A percentile compares a stretch with the other conserved stretches of the same genome.
Conservation (phyloP, 768 basidiomycete species). For the Kwoniella dejecticola region DNA sequence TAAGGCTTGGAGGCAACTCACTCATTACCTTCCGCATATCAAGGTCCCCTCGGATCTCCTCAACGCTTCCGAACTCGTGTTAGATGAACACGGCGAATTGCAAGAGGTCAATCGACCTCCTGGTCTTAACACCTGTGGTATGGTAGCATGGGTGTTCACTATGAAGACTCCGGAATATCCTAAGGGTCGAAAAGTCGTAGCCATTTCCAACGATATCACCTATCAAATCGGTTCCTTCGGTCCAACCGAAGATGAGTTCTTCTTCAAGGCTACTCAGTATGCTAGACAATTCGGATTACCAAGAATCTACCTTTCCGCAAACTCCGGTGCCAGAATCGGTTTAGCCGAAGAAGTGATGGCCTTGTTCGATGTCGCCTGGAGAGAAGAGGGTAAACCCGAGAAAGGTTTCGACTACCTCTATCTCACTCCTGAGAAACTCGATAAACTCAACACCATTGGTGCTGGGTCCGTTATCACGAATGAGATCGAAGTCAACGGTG, state of each 20-base stretch:
- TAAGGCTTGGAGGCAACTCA: constrained; percentile 72
- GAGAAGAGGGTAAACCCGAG: constrained; percentile 75
- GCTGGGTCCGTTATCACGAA: constrained; percentile 73
- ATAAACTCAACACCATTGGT: constrained; percentile 86
- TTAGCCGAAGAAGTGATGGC: constrained; percentile 87
- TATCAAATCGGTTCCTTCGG: constrained; percentile 99
- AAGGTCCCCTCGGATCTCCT: constrained; percentile 75
- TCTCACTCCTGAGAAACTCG: constrained; percentile 85
- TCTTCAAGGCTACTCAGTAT: constrained; percentile 90
- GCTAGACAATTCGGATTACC: constrained; percentile 85
- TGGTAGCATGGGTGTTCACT: constrained; percentile 97
- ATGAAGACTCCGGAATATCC: constrained; percentile 90
- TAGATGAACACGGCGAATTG: constrained; percentile 89
- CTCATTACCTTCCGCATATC: constrained; percentile 69
- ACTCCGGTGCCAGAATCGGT: constrained; percentile 96
- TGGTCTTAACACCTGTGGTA: constrained; percentile 92
- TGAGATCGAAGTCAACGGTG: constrained; percentile 82
- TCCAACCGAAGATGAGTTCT: constrained; percentile 92
- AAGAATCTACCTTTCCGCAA: constrained; percentile 96
- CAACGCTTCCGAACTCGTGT: constrained; percentile 82
- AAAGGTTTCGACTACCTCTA: constrained; percentile 97
- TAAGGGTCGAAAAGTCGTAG: constrained; percentile 78
- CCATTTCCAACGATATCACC: constrained; percentile 97
- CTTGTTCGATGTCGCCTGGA: constrained; percentile 91
- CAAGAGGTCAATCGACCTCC: constrained; percentile 87